Evolutionary conservation across 495 filamentous ascomycete genomes (phyloP).

Genomic region (Entonaema liquescens): DNA sequence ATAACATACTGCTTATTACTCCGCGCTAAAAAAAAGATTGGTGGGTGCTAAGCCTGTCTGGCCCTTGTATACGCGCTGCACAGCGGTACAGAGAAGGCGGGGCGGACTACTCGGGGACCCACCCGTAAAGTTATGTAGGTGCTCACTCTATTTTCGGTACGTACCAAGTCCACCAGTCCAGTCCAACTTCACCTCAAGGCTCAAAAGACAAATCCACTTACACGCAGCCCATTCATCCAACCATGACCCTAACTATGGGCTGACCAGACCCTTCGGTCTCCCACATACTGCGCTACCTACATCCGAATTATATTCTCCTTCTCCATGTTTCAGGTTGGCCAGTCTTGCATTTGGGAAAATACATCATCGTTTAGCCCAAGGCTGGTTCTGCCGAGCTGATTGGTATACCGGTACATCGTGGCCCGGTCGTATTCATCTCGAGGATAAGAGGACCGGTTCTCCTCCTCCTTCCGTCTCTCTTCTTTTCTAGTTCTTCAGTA

Average conservation of each 20-base stretch:
- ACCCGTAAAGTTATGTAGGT: not conserved
- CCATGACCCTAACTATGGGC: conserved; percentile 11
- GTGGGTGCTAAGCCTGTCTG: not conserved
- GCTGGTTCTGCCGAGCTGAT: conserved; percentile 41
- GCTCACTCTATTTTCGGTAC: conserved; percentile 29
- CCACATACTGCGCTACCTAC: conserved; percentile 27
- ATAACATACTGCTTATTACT: conserved; percentile 10
- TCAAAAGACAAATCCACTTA: conserved; percentile 23
- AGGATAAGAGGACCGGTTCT: conserved; percentile 49
- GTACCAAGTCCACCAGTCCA: too few species aligned
- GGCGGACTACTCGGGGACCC: not conserved
- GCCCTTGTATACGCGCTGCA: not conserved
- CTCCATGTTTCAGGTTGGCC: conserved; percentile 48
- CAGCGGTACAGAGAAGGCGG: not conserved
- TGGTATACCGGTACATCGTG: conserved; percentile 43
- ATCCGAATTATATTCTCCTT: conserved; percentile 35
- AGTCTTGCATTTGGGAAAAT: conserved; percentile 36
- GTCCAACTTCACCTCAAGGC: conserved; percentile 1
- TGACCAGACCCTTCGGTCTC: conserved; percentile 30
- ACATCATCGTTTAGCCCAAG: conserved; percentile 44
- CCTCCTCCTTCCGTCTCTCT: conserved; percentile 37
- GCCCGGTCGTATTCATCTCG: conserved; percentile 34
- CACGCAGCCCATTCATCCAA: conserved; percentile 8
- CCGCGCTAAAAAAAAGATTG: conserved; percentile 12
- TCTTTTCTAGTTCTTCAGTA: conserved; percentile 45